These are phyloP conservation scores for Fusarium buharicum DNA, from an alignment of 2,329 filamentous ascomycete genomes.

Conservation along the genomic window DNA sequence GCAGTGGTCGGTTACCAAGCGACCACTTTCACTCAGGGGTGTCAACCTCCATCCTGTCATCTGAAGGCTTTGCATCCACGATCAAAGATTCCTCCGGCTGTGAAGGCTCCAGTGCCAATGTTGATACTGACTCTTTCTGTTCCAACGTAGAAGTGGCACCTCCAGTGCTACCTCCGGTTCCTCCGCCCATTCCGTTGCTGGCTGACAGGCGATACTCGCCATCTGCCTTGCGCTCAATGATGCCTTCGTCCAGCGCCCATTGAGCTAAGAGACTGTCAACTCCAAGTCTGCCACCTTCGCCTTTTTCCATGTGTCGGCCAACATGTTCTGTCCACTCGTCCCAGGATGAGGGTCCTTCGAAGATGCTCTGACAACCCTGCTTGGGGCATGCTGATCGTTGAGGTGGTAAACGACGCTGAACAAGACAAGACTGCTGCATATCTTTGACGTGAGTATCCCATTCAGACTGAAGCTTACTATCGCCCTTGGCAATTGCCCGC, in stretches of 20 bases:
- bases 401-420: slow-evolving; percentile 75
- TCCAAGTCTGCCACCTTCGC: slow-evolving; percentile 66
- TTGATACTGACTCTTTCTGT: slow-evolving; percentile 43
- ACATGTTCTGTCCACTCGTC: slow-evolving; percentile 94
- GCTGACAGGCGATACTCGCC: slow-evolving; percentile 65
- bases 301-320: slow-evolving; percentile 86
- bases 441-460: slow-evolving; percentile 74
- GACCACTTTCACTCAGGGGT: slow-evolving; percentile 29
- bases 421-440: slow-evolving; percentile 79
- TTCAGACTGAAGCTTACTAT: slow-evolving; percentile 68
- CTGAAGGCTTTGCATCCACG: slow-evolving; percentile 40
- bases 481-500: slow-evolving; percentile 65
- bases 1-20: slow-evolving; percentile 24
- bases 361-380: slow-evolving; percentile 75
- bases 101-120: slow-evolving; percentile 36
- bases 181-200: slow-evolving; percentile 43
- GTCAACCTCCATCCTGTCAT: slow-evolving; percentile 46
- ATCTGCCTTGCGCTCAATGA: slow-evolving; percentile 67
- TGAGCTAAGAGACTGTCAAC: slow-evolving; percentile 68
- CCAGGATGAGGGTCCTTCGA: slow-evolving; percentile 80
- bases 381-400: slow-evolving; percentile 76
- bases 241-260: slow-evolving; percentile 72
- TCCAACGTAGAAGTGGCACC: slow-evolving; percentile 30
- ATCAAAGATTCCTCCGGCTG: slow-evolving; percentile 41
- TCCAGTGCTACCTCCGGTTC: slow-evolving; percentile 29